Evolutionary conservation across 306 rosid genomes (phyloP).

Genomic region (Senna siamea): DNA sequence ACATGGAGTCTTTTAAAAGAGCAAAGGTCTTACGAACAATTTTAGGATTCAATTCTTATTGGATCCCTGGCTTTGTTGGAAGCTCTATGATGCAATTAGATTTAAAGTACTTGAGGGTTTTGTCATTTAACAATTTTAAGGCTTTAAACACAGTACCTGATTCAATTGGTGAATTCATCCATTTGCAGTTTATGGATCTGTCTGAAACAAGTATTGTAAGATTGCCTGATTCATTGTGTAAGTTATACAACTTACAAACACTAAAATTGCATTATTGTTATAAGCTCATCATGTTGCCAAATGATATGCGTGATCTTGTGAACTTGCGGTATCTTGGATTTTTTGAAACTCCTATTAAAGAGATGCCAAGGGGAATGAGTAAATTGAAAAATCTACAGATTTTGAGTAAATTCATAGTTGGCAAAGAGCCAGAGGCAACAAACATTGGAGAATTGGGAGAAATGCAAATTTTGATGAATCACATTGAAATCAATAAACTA

Average conservation of each 20-base stretch:
- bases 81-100: not conserved
- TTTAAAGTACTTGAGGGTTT: not conserved
- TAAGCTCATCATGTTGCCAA: not conserved
- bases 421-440: not conserved
- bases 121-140: not conserved
- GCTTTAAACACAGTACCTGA: not conserved
- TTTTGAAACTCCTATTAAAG: not conserved
- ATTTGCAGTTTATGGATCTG: slow-evolving; percentile 23
- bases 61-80: not conserved
- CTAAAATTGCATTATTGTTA: rapidly evolving
- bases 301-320: slow-evolving; percentile 2
- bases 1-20: not conserved
- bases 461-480: not conserved
- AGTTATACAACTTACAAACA: slow-evolving; percentile 24
- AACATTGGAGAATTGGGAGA: slow-evolving; percentile 9
- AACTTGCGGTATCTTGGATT: slow-evolving; percentile 13
- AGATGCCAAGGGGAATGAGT: slow-evolving; percentile 13
- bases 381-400: not conserved
- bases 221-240: not conserved
- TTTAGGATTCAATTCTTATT: not conserved
- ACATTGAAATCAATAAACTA: not conserved
- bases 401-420: not conserved
- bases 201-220: not conserved
- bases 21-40: slow-evolving; percentile 5
- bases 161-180: slow-evolving; percentile 10